A percentile compares a stretch with the other conserved stretches of the same genome.
phyloP scores from a whole-genome alignment of 441 rosid genomes.

The Erysimum pusillum region DNA sequence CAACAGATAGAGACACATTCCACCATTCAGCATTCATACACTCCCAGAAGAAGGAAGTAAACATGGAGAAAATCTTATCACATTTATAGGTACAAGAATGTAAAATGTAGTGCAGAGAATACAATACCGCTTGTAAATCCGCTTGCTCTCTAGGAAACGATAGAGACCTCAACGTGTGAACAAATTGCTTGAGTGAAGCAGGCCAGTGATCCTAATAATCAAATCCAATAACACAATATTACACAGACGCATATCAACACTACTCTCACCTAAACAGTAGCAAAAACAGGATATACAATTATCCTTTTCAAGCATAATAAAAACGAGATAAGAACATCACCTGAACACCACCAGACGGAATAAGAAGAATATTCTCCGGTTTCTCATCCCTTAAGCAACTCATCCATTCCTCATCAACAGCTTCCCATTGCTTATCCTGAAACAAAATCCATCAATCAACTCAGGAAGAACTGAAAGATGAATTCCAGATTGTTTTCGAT shows the following conservation, averaged over 20 bases:
- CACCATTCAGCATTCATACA: conserved; percentile 14
- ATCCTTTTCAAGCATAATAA: not conserved
- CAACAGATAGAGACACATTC: not conserved
- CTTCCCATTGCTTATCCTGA: conserved; percentile 81
- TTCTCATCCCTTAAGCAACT: conserved; percentile 72
- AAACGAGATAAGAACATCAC: conserved; percentile 43
- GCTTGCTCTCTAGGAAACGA: conserved; percentile 70
- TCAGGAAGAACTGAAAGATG: not conserved
- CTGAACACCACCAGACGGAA: conserved; percentile 79
- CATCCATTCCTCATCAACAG: conserved; percentile 78
- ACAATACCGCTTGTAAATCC: conserved; percentile 58
- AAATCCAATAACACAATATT: conserved; percentile 11
- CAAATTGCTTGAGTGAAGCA: conserved; percentile 72
- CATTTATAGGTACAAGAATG: not conserved
- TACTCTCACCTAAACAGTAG: not conserved
- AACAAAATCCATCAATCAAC: not conserved
- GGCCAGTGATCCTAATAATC: conserved; percentile 79
- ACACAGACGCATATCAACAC: conserved; percentile 1
- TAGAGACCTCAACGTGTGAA: conserved; percentile 66
- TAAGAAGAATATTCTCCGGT: conserved; percentile 64
- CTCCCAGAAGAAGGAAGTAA: not conserved
- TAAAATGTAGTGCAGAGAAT: not conserved
- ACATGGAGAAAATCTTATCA: not conserved
- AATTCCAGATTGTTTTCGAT: conserved; percentile 11
- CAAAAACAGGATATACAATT: not conserved